These are phyloP conservation scores for Primulina eburnea DNA, from an alignment of 257 asterid species.

Conservation along the genomic window DNA sequence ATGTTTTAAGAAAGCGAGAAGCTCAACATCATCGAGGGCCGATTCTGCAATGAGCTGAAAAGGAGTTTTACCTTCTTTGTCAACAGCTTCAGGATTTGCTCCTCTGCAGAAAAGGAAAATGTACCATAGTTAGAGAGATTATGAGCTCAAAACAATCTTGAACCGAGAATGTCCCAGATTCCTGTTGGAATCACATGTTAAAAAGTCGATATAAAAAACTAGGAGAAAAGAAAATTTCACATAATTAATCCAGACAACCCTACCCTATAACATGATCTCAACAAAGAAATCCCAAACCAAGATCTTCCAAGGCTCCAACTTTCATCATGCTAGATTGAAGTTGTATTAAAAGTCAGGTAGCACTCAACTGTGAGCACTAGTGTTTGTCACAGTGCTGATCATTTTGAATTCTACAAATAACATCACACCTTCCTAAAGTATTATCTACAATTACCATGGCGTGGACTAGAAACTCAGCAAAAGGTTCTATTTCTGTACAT, in stretches of 20 bases:
- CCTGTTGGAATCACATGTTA: not conserved
- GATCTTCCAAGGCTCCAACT: not conserved
- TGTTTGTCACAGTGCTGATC: not conserved
- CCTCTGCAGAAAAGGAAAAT: slow-evolving; percentile 50
- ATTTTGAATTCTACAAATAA: not conserved
- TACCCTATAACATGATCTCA: slow-evolving; percentile 1
- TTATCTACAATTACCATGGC: not conserved
- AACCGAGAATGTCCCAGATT: not conserved
- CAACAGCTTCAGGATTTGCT: slow-evolving; percentile 65
- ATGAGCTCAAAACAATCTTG: not conserved
- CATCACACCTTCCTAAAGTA: not conserved
- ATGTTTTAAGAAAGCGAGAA: slow-evolving; percentile 62
- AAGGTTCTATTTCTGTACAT: not conserved
- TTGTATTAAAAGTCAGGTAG: not conserved
- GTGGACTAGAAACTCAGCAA: too few relatives aligned
- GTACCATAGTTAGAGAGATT: slow-evolving; percentile 12
- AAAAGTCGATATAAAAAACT: not conserved
- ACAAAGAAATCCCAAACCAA: slow-evolving; percentile 9
- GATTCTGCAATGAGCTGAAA: slow-evolving; percentile 55
- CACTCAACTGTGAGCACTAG: not conserved
- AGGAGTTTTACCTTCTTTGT: slow-evolving; percentile 69
- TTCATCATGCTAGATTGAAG: not conserved
- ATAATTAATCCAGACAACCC: not conserved
- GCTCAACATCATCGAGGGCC: slow-evolving; percentile 57
- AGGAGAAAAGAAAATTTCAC: not conserved